Percentiles rank a stretch among this genome's conserved stretches.
phyloP scores from a whole-genome alignment of 106 monocot species.

The Amphibolis antarctica region DNA sequence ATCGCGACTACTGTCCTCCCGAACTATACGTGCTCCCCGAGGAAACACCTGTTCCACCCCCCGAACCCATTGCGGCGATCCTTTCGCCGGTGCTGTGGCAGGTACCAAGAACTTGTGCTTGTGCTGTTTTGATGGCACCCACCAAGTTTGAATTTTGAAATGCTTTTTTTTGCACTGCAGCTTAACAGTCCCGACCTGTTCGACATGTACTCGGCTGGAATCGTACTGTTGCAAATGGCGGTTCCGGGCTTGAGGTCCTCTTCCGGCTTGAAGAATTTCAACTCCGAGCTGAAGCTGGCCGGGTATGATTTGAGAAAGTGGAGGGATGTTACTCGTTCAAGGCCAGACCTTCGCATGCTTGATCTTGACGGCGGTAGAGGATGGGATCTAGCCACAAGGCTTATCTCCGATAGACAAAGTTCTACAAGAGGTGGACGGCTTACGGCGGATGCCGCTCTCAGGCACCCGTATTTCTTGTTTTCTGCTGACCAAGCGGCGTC shows the following conservation, averaged over 20 bases:
- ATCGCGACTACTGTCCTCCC: slow-evolving; percentile 82
- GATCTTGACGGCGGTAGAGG: slow-evolving; percentile 62
- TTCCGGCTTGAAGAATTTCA: slow-evolving; percentile 74
- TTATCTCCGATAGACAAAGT: slow-evolving; percentile 39
- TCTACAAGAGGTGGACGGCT: slow-evolving; percentile 52
- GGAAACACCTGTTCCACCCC: slow-evolving; percentile 76
- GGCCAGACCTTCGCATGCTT: slow-evolving; percentile 37
- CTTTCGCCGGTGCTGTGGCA: slow-evolving; percentile 88
- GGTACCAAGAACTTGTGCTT: slow-evolving; percentile 19
- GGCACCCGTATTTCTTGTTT: slow-evolving; percentile 86
- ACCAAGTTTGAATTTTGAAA: too few species aligned
- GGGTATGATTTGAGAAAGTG: slow-evolving; percentile 58
- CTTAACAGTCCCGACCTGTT: slow-evolving; percentile 89
- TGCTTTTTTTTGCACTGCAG: slow-evolving; percentile 22
- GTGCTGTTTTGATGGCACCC: too few species aligned
- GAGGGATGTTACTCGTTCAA: slow-evolving; percentile 40
- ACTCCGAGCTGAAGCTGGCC: slow-evolving; percentile 55
- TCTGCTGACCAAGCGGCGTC: slow-evolving; percentile 87
- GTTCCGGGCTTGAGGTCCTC: slow-evolving; percentile 50
- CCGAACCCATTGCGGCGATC: slow-evolving; percentile 86
- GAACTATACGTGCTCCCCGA: slow-evolving; percentile 83
- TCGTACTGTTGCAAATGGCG: slow-evolving; percentile 91
- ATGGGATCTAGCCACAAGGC: slow-evolving; percentile 63
- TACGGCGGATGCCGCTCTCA: slow-evolving; percentile 64
- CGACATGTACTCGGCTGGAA: slow-evolving; percentile 92